phyloP scores from a whole-genome alignment of 345 rosid species.

The Luvunga scandens region DNA sequence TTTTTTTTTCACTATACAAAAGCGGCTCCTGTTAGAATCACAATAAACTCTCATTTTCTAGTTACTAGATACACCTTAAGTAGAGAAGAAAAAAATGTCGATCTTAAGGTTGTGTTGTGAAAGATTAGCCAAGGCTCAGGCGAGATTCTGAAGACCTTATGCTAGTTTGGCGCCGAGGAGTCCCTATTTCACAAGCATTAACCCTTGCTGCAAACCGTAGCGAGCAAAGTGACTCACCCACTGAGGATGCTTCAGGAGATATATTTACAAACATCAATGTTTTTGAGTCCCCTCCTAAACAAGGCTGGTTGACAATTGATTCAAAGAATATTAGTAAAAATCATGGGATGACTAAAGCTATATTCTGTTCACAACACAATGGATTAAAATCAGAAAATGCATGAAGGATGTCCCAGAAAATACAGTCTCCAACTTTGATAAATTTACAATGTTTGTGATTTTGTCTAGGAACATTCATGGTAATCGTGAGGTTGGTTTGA shows the following conservation, averaged over 20 bases:
- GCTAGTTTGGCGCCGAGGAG: constrained; percentile 74
- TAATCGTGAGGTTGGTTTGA: neutral
- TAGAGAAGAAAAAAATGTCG: neutral
- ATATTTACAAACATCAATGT: constrained; percentile 90
- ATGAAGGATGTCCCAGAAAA: neutral
- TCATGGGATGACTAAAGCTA: neutral
- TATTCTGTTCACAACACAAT: neutral
- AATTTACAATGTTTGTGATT: neutral
- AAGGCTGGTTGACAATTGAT: constrained; percentile 59
- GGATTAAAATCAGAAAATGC: neutral
- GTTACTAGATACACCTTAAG: constrained; percentile 16
- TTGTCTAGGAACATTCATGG: neutral
- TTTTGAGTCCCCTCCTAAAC: constrained; percentile 96
- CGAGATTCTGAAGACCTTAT: constrained; percentile 54
- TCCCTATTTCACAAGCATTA: constrained; percentile 98
- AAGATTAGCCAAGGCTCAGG: constrained; percentile 64
- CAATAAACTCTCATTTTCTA: constrained; percentile 18
- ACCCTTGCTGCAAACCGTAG: constrained; percentile 95
- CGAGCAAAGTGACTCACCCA: constrained; percentile 90
- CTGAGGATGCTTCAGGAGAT: constrained; percentile 79
- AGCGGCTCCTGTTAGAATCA: constrained; percentile 47
- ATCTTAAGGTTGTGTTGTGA: neutral
- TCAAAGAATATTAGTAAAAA: constrained; percentile 17
- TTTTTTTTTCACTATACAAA: constrained; percentile 34
- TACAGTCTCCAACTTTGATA: no score